Conservation (phyloP, 1,139 yeast genomes). For the Hansenula anomala region DNA sequence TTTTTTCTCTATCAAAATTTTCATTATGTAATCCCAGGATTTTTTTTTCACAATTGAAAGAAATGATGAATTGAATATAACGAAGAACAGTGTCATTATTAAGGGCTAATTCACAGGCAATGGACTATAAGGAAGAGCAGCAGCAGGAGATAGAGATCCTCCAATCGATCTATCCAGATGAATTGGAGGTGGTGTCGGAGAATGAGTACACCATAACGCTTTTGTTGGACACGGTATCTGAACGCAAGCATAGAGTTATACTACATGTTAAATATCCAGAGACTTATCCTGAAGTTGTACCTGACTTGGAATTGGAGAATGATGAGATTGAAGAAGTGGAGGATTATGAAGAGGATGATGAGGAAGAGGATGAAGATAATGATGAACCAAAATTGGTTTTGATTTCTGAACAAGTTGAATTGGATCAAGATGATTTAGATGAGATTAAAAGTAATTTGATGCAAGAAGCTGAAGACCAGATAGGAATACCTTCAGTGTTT, state of each 20-base stretch:
- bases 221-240: slow-evolving; percentile 54
- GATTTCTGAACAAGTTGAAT: slow-evolving; percentile 51
- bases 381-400: slow-evolving; percentile 37
- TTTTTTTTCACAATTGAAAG: not conserved
- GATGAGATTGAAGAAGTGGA: slow-evolving; percentile 34
- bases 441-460: slow-evolving; percentile 36
- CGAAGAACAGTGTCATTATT: no score
- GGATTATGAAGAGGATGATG: slow-evolving; percentile 40
- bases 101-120: no score
- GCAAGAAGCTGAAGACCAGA: slow-evolving; percentile 67
- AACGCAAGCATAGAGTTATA: slow-evolving; percentile 44
- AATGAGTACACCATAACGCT: slow-evolving; percentile 43
- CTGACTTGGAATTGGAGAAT: slow-evolving; percentile 40
- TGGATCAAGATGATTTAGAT: slow-evolving; percentile 42
- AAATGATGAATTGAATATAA: no score
- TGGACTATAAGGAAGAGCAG: slow-evolving; percentile 77
- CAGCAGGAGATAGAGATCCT: slow-evolving; percentile 76
- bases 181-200: slow-evolving; percentile 42
- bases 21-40: no score
- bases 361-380: slow-evolving; percentile 39
- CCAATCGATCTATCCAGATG: slow-evolving; percentile 91
- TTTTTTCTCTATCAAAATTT: no score
- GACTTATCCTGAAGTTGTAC: slow-evolving; percentile 66
- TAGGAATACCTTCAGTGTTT: slow-evolving; percentile 87
- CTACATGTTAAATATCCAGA: slow-evolving; percentile 65